Percentiles rank a stretch among this genome's conserved stretches.
Conservation (phyloP, 106 monocot species). For the Triglochin maritima region DNA sequence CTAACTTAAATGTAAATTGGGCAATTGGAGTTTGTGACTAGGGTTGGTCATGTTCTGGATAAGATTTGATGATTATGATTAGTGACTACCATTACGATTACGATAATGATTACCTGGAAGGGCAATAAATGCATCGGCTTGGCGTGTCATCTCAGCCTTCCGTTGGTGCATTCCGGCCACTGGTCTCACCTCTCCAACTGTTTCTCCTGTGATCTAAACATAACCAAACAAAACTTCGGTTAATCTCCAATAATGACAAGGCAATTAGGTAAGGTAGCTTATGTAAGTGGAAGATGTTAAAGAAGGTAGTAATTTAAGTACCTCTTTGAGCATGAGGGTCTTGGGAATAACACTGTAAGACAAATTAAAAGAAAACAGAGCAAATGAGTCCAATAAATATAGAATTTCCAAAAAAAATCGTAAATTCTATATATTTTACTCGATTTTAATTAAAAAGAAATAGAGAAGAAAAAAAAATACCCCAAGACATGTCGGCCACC, state of each 20-base stretch:
- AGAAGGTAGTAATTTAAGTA: neutral
- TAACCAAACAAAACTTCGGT: neutral
- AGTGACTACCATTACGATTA: no score
- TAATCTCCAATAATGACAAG: no score
- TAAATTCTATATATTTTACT: neutral
- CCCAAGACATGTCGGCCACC: slow-evolving; percentile 56
- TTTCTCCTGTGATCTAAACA: slow-evolving; percentile 20
- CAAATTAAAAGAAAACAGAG: neutral
- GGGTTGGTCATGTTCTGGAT: no score
- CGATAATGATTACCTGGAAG: slow-evolving; percentile 9
- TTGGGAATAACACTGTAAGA: slow-evolving; percentile 29
- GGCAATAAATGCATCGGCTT: slow-evolving; percentile 29
- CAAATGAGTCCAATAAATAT: neutral
- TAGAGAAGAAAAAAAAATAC: slow-evolving; percentile 22
- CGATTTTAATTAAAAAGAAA: neutral
- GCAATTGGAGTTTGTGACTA: neutral
- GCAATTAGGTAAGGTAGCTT: no score
- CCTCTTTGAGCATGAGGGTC: slow-evolving; percentile 33
- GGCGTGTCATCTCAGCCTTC: slow-evolving; percentile 28
- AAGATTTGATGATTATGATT: no score
- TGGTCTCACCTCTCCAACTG: slow-evolving; percentile 17
- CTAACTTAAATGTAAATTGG: no score
- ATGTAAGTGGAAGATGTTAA: no score
- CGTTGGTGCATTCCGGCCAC: slow-evolving; percentile 26
- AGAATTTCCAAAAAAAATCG: no score